Base-by-base conservation (phyloP, 1,284 basidiomycete genomes). In the Ustilago cynodontis region DNA sequence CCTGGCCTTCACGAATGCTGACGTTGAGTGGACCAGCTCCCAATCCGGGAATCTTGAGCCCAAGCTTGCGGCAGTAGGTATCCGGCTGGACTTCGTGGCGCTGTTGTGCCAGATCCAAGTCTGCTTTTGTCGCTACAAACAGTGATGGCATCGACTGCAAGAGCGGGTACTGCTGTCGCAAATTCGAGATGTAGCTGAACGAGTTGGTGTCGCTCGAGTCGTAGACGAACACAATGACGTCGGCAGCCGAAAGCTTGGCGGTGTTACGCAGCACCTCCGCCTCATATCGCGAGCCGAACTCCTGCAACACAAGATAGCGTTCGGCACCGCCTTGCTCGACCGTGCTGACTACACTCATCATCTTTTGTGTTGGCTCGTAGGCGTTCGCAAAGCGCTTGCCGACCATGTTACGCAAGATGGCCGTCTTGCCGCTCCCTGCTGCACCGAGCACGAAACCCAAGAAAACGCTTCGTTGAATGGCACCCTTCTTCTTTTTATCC, bases 121-220 rank as follows among this genome's bases (percentile, higher is more conserved):
- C 96, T 9, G 94, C 95, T 88, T 99, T 99, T 35, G 96, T 99
- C 14, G 97, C 96, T n/a, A 99, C 94, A 85, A 98, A 98, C 28
- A 98, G 88, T 28, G 93, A 94, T 11, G 96, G 95, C 85, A 97
- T 93, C 85, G 94, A 92, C 86, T 98, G 94, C 18, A 86, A 58
- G 37, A 96, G 88, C 74, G 91, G 94, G 86, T 98, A 97, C 90
- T 96, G 94, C 93, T 98, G 95, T 18, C 84, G 79, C 82, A 98
- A 88, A 88, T 98, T 98, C 78, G 94, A 96, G 84, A 99, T 94
- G 87, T 99, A 98, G 55, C 94, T 95, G 86, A 99, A 99, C 13
- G 95, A 98, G 87, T 98, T 98, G 28, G 97, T 98, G 86, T 99
- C 97, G 84, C 93, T 95, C 61, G 94, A 97, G 87, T 99, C 96